These are phyloP conservation scores for Calocybe gambosa DNA, from an alignment of 1,284 basidiomycete species.

Conservation along the genomic window DNA sequence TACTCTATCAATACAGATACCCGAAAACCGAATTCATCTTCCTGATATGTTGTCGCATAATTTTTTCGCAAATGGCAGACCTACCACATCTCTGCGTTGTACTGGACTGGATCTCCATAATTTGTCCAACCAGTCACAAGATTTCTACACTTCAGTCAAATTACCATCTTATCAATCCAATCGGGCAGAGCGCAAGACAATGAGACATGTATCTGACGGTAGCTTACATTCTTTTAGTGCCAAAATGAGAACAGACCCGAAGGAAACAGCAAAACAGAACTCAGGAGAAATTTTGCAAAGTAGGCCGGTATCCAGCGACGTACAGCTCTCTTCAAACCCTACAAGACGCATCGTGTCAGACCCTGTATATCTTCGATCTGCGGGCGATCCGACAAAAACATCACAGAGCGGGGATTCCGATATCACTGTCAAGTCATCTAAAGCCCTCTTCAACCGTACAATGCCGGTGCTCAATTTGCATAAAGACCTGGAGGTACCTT, in stretches of 20 bases:
- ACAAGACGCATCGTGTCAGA: conserved; percentile 22
- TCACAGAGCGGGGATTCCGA: background rate
- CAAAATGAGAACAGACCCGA: conserved; percentile 9
- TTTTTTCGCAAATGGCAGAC: conserved; percentile 21
- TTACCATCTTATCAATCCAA: background rate
- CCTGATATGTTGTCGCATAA: conserved; percentile 23
- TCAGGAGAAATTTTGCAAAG: conserved; percentile 13
- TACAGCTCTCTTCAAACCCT: background rate
- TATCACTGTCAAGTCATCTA: background rate
- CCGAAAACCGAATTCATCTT: conserved; percentile 22
- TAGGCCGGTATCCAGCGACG: conserved; percentile 6
- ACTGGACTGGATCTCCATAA: background rate
- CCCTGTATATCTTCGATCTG: conserved; percentile 9
- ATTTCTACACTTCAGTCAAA: background rate
- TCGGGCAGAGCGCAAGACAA: conserved; percentile 1
- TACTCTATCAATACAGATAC: conserved; percentile 17
- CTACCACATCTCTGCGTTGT: conserved; percentile 17
- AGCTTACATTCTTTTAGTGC: conserved; percentile 9
- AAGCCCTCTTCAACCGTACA: background rate
- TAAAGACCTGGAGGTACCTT: background rate
- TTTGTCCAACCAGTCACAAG: background rate
- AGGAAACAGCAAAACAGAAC: conserved; percentile 18
- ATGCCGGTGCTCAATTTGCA: background rate
- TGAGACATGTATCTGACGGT: conserved; percentile 18
- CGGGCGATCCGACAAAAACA: background rate